Percentiles rank a stretch among this genome's conserved stretches.
These are phyloP conservation scores for Colletotrichum cereale DNA, from an alignment of 2,329 filamentous ascomycete species.

Conservation along the genomic window DNA sequence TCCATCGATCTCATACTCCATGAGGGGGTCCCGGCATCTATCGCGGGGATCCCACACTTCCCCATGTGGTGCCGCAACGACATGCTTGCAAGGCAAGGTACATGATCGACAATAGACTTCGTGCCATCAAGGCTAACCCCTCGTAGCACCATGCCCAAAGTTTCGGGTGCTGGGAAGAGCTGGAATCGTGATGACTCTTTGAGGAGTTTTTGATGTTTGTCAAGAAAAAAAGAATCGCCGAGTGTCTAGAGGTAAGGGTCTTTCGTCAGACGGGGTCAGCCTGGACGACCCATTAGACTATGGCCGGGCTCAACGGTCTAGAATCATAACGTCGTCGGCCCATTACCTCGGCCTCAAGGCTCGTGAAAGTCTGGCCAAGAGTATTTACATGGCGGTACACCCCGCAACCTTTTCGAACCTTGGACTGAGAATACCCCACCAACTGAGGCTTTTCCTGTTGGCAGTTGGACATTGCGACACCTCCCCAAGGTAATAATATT, in stretches of 20 bases:
- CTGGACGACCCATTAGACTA: slow-evolving; percentile 3
- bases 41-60: slow-evolving; percentile 12
- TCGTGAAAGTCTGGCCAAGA: slow-evolving; percentile 19
- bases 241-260: slow-evolving; percentile 6
- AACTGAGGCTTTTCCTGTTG: not conserved
- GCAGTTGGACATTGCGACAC: not conserved
- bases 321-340: not conserved
- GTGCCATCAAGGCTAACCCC: slow-evolving; percentile 11
- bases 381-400: slow-evolving; percentile 30
- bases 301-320: slow-evolving; percentile 17
- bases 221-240: not conserved
- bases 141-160: slow-evolving; percentile 19
- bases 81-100: slow-evolving; percentile 24
- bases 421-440: not conserved
- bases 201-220: not conserved
- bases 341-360: slow-evolving; percentile 34
- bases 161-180: not conserved
- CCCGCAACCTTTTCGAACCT: not conserved
- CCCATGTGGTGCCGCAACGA: slow-evolving; percentile 16
- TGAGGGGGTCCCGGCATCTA: slow-evolving; percentile 11
- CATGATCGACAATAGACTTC: slow-evolving; percentile 15
- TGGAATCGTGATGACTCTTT: not conserved
- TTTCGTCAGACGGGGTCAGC: slow-evolving; percentile 9
- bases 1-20: not conserved
- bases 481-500: too few relatives aligned